A percentile compares a stretch with the other conserved stretches of the same genome.
Conservation (phyloP, 2,329 filamentous ascomycete genomes). For the Gyromitra esculenta region DNA sequence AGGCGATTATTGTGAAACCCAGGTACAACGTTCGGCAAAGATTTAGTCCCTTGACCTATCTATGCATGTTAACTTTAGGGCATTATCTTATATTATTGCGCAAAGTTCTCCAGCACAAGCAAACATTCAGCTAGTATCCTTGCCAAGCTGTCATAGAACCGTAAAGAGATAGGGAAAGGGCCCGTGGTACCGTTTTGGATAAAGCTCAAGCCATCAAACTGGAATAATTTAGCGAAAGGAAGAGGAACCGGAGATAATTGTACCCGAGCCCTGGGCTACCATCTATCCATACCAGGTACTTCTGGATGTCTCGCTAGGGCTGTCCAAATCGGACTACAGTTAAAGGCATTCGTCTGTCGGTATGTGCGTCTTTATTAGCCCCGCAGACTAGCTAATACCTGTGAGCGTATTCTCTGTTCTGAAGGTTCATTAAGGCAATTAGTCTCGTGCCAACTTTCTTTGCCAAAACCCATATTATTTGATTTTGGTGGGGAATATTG, state of each 20-base stretch:
- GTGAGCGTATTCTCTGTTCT: background rate
- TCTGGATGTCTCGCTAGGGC: background rate
- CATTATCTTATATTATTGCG: background rate
- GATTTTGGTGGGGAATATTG: background rate
- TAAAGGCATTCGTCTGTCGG: background rate
- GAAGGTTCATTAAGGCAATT: conserved; percentile 2
- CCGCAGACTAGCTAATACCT: background rate
- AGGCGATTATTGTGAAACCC: conserved; percentile 17
- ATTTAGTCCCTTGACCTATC: background rate
- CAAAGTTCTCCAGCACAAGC: background rate
- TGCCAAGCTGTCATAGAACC: background rate
- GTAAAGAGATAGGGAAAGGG: conserved; percentile 12
- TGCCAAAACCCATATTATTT: background rate
- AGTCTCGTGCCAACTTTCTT: conserved; percentile 7
- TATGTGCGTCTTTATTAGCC: background rate
- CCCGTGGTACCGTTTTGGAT: conserved; percentile 14
- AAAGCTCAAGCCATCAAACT: conserved; percentile 13
- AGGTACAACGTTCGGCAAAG: conserved; percentile 8
- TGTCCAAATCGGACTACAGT: conserved; percentile 8
- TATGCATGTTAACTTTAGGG: conserved; percentile 2
- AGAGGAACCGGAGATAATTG: conserved; percentile 12
- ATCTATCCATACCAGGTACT: conserved; percentile 16
- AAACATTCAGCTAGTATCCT: background rate
- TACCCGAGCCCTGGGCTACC: background rate
- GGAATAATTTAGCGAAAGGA: conserved; percentile 26